Evolutionary conservation across 306 rosid genomes (phyloP), one percentile per base, ranked within the genome.

Genomic region (Vigna unguiculata): DNA sequence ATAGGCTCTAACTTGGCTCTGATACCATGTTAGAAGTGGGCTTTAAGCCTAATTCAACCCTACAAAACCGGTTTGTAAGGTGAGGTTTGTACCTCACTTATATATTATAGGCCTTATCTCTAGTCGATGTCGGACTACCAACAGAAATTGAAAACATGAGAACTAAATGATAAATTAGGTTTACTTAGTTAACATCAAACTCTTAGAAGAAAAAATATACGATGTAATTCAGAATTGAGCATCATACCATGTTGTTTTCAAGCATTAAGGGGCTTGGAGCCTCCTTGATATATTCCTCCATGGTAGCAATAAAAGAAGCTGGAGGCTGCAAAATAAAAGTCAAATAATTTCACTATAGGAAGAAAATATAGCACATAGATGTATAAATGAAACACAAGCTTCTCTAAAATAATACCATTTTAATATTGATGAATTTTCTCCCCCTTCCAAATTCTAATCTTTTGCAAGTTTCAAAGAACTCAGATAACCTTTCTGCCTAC

Each of bases 271-370:
- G 73, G 51, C 28, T 54, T 1, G 98, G 96, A 79, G 98, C 88
- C 24, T 91, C 97, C 71, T 86, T 86, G 69, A 94, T 86, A 21
- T 94, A 94, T 63, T 94, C 98, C 85, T 94, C 96, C 97, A 94
- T 91, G 60, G 95, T 77, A 53, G 83, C 80, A 73, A 92, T 74
- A 82, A 94, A 92, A 59, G 97, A 91, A 73, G 90, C 70, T 20
- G 98, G 97, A 40, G 96, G 91, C 98, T 94, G 71, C 78, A 89
- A 81, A 67, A 66, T 32, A 75, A 67, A 77, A 19, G 4, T 28
- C 41, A 59, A 6, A 45, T 48, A 64, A 40, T 32, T 34, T 71
- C 51, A 82, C 28, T 40, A 9, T 2, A n/a, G n/a, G 43, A 43
- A 22, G 6, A 52, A 20, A 19, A 15, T 58, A 43, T 43, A 47